Evolutionary conservation across 176 grass and related monocot species (phyloP).

Genomic region (Pontederia crassipes): DNA sequence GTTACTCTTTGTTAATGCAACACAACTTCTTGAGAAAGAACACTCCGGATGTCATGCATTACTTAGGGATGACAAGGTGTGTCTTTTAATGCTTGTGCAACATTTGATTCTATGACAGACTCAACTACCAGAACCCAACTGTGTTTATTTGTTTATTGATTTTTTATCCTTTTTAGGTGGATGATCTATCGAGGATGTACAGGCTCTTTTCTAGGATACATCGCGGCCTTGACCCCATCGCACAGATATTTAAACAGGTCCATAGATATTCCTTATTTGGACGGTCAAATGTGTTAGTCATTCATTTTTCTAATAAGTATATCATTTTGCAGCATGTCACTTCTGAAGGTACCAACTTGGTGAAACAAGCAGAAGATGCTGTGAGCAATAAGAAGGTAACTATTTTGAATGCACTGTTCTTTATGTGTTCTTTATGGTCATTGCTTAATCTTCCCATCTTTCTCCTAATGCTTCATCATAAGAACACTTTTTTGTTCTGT

Average conservation of each 20-base stretch:
- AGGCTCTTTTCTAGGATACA: conserved; percentile 76
- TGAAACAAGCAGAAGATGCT: conserved; percentile 19
- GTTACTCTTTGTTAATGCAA: conserved; percentile 74
- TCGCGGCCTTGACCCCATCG: conserved; percentile 72
- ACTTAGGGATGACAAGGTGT: conserved; percentile 89
- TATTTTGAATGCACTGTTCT: too few species aligned
- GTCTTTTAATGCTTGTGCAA: neutral
- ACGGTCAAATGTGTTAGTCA: too few species aligned
- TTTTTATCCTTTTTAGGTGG: conserved; percentile 29
- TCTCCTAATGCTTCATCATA: too few species aligned
- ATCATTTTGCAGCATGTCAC: conserved; percentile 6
- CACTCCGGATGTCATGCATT: conserved; percentile 86
- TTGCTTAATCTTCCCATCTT: too few species aligned
- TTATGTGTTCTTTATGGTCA: too few species aligned
- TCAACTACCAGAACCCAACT: too few species aligned
- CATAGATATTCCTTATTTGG: too few species aligned
- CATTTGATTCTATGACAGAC: neutral
- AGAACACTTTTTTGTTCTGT: too few species aligned
- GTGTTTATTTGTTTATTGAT: neutral
- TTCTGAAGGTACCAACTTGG: conserved; percentile 14
- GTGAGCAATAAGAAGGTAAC: conserved; percentile 9
- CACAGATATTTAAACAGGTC: conserved; percentile 86
- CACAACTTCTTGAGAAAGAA: conserved; percentile 72
- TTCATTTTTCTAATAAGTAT: too few species aligned
- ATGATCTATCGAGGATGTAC: conserved; percentile 86